Base-by-base conservation (phyloP, 2,329 filamentous ascomycete species). In the Nigrospora sphaerica region DNA sequence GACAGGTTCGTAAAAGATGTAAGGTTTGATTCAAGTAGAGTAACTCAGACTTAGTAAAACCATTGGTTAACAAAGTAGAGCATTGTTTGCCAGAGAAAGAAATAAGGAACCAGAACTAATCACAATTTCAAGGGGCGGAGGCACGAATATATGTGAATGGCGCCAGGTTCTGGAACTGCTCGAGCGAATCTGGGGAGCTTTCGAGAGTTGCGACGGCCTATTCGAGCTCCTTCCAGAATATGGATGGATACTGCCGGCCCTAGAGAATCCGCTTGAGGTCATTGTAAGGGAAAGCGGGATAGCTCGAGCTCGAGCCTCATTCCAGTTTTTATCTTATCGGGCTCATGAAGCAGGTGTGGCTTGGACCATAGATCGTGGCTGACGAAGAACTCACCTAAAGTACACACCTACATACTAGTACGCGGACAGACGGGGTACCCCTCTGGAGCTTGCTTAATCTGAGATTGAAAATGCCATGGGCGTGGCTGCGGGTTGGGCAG, bases 221-320 rank as follows among this genome's bases (percentile, higher is more conserved):
- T 49, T 49, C 47, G 43, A 49, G 47, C 35, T 39, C 19, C 38
- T 49, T 49, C 47, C 37, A 49, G 47, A 49, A 49, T n/a, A 23
- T 13, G 28, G 35, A 19, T 34, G 23, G 23, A 28, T 28, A 28
- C 23, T 28, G 23, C 23, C 23, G 23, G 23, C 23, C 10, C 23
- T 28, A 28, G 23, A 28, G 23, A 28, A 28, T 28, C n/a, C 32
- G 14, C 31, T 19, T 46, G 47, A 45, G 34, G 47, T 49, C 47
- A 49, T 49, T 37, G 19, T 31, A 9, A 51, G 51, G 4, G 52
- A 45, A 50, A 49, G 54, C 18, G 32, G 32, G 32, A 19, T 28
- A 28, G 23, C 23, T 28, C 23, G 23, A 28, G 23, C 23, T 28
- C 23, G 23, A 28, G 23, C 23, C 23, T 28, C 23, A 6, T 36